Conservation (phyloP, 345 rosid species). For the Acer negundo region DNA sequence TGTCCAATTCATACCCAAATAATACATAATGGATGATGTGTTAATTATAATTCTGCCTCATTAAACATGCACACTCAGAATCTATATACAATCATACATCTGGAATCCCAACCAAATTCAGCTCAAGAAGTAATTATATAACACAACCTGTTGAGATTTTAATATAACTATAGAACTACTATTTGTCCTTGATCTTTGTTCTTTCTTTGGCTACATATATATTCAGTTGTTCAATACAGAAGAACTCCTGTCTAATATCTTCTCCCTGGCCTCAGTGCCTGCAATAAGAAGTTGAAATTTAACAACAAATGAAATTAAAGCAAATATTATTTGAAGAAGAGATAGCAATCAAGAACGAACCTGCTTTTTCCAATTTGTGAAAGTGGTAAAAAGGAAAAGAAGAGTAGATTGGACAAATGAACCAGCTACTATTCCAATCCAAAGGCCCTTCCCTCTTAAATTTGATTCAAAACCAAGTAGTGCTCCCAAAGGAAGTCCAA, state of each 20-base stretch:
- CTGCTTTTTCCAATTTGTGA: slow-evolving; percentile 43
- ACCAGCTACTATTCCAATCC: slow-evolving; percentile 43
- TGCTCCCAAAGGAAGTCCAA: slow-evolving; percentile 37
- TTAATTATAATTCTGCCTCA: too few species aligned
- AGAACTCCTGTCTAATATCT: slow-evolving; percentile 3
- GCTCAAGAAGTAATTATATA: too few species aligned
- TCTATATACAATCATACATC: too few species aligned
- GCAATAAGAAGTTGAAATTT: neutral
- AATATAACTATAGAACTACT: too few species aligned
- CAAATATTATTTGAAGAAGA: neutral
- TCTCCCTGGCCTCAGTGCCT: slow-evolving; percentile 28
- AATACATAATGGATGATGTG: too few species aligned
- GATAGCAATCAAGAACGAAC: slow-evolving; percentile 17
- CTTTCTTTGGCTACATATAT: too few species aligned
- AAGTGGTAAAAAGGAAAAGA: slow-evolving; percentile 21
- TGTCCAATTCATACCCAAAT: too few species aligned
- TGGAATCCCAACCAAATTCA: too few species aligned
- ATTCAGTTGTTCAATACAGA: too few species aligned
- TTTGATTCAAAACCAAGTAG: slow-evolving; percentile 31
- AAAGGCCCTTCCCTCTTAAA: slow-evolving; percentile 41
- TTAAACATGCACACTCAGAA: too few species aligned
- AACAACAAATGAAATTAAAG: neutral
- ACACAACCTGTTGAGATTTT: too few species aligned
- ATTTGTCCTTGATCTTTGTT: too few species aligned
- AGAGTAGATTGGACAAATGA: slow-evolving; percentile 30